Evolutionary conservation across 2,329 filamentous ascomycete genomes (phyloP).

Genomic region (Aspergillus glaucus): DNA sequence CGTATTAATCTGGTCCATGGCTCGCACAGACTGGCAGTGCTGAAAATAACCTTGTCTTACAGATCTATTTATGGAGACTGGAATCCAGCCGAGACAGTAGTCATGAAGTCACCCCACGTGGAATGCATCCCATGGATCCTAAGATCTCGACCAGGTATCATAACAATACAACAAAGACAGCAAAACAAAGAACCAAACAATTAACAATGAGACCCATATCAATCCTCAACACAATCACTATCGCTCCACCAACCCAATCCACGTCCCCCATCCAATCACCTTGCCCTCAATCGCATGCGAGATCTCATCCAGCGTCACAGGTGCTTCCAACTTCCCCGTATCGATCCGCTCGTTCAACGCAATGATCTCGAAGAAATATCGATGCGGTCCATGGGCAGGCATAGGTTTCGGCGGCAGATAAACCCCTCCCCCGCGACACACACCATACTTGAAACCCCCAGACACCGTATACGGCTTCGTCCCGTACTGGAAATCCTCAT

Average conservation of each 20-base stretch:
- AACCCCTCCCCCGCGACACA: constrained; percentile 33
- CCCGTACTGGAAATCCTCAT: constrained; percentile 31
- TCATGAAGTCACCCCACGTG: too few relatives aligned
- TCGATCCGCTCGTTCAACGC: constrained; percentile 43
- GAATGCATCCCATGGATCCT: too few relatives aligned
- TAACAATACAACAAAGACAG: too few relatives aligned
- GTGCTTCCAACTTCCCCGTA: constrained; percentile 27
- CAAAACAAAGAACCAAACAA: too few relatives aligned
- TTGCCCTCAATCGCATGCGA: constrained; percentile 41
- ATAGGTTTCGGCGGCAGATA: constrained; percentile 45
- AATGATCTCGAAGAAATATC: constrained; percentile 49
- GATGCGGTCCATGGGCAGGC: constrained; percentile 47
- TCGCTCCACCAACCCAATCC: constrained; percentile 44
- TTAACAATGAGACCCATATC: too few relatives aligned
- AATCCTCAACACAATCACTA: constrained; percentile 1
- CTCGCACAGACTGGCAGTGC: too few relatives aligned
- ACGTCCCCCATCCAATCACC: constrained; percentile 46
- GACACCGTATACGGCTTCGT: constrained; percentile 11
- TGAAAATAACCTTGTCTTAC: too few relatives aligned
- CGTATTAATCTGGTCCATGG: too few relatives aligned
- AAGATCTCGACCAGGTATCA: too few relatives aligned
- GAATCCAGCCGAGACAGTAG: too few relatives aligned
- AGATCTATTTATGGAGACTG: too few relatives aligned
- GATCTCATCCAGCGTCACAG: constrained; percentile 41
- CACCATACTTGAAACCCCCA: constrained; percentile 45